phyloP scores from a whole-genome alignment of 1,284 basidiomycete species.

The Coriolopsis trogii region DNA sequence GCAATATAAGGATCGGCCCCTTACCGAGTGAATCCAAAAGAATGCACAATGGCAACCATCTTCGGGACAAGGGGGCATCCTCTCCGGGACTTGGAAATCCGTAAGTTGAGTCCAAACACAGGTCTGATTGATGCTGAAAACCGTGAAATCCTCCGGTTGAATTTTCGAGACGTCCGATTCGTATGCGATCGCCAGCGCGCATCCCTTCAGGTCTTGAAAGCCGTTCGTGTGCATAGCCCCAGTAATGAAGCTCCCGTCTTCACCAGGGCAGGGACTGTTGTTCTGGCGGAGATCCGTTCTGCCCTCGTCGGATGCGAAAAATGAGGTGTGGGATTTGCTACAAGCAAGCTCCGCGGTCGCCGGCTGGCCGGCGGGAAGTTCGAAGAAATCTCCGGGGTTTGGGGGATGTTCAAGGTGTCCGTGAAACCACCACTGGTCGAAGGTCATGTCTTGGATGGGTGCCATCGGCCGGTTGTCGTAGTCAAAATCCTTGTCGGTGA shows the following conservation, averaged over 20 bases:
- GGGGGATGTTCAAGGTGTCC: conserved; percentile 59
- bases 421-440: conserved; percentile 74
- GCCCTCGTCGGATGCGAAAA: conserved; percentile 43
- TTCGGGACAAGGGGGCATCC: conserved; percentile 70
- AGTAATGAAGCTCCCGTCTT: conserved; percentile 35
- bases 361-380: conserved; percentile 54
- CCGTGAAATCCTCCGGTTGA: conserved; percentile 64
- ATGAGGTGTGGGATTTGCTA: conserved; percentile 58
- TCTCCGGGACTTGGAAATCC: conserved; percentile 62
- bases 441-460: conserved; percentile 53
- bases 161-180: conserved; percentile 55
- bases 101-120: conserved; percentile 72
- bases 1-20: too few relatives aligned
- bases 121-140: conserved; percentile 74
- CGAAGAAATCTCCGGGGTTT: conserved; percentile 53
- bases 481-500: conserved; percentile 45
- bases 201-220: conserved; percentile 58
- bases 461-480: conserved; percentile 57
- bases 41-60: conserved; percentile 71
- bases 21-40: conserved; percentile 69
- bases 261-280: conserved; percentile 49
- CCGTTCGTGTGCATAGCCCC: conserved; percentile 55
- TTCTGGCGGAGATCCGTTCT: conserved; percentile 52
- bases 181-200: conserved; percentile 73
- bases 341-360: conserved; percentile 58